These are phyloP conservation scores for Pseudozyma flocculosa DNA, from an alignment of 1,284 basidiomycete species.

Conservation along the genomic window DNA sequence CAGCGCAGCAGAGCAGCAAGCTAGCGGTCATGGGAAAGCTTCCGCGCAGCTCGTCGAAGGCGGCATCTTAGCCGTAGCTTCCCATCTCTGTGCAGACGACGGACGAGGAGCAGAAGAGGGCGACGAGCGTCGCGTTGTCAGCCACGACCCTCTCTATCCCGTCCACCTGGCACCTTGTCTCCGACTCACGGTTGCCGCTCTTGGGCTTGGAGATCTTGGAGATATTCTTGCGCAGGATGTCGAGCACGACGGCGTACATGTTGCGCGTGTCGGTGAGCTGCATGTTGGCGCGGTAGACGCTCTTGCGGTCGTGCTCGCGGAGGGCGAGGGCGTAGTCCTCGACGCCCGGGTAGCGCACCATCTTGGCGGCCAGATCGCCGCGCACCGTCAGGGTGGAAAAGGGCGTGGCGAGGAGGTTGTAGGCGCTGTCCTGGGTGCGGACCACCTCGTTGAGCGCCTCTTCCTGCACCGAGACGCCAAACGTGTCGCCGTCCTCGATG, in stretches of 20 bases:
- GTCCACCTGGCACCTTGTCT: not conserved
- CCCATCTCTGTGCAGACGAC: constrained; percentile 17
- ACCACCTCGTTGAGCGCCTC: constrained; percentile 40
- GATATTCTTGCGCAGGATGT: constrained; percentile 37
- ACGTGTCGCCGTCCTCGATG: constrained; percentile 42
- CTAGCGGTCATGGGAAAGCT: no score
- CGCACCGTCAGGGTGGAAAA: constrained; percentile 19
- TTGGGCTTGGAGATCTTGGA: constrained; percentile 36
- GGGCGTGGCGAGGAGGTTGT: constrained; percentile 31
- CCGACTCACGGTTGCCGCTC: constrained; percentile 20
- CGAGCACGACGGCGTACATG: constrained; percentile 34
- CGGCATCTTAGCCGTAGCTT: constrained; percentile 24
- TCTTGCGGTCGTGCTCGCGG: constrained; percentile 27
- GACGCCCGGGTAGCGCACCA: constrained; percentile 27
- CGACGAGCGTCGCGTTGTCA: no score
- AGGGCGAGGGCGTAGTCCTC: constrained; percentile 27
- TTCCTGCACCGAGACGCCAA: constrained; percentile 38
- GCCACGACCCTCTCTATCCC: no score
- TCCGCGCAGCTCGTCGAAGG: no score
- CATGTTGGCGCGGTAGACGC: constrained; percentile 28
- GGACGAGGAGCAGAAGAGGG: not conserved
- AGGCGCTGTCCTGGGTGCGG: constrained; percentile 28
- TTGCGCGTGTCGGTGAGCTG: constrained; percentile 32
- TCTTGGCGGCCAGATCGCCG: constrained; percentile 29
- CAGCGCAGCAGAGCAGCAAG: no score